Evolutionary conservation across 805 yeast genomes (phyloP), one percentile per base, ranked within the genome.

Genomic region (Kodamaea kaohsiungensis): DNA sequence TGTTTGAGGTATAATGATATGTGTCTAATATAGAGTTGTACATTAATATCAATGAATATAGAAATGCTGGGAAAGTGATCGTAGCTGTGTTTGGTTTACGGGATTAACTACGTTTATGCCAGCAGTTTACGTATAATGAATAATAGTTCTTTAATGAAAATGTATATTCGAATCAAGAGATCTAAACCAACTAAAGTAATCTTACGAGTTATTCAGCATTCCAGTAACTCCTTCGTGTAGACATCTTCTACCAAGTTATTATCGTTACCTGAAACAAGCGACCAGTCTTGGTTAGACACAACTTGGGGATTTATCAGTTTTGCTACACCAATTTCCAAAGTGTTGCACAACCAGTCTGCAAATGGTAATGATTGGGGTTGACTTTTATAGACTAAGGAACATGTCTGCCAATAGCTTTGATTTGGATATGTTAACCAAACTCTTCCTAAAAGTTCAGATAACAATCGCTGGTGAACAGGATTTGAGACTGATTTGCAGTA

Each of bases 171-270:
- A 22, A 4, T 4, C 3, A 4, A 4, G 25, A 22, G 6, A 22
- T 22, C 25, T 22, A 22, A 22, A 22, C 6, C 6, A 22, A 22
- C 25, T 22, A 6, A 22, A 22, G 25, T 22, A 22, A 22, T 22
- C 25, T 22, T 6, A 22, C 6, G 3, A 22, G 6, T 22, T 22
- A 3, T 22, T 22, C 6, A 3, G 25, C 6, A 3, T 22, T 22
- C 25, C 25, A 22, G 25, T 22, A 22, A 22, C 3, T 22, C 6
- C 25, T 22, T 3, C 9, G 47, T 19, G 39, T 39, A 52, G 8
- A 52, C 47, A 22, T 52, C 54, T 38, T 52, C 51, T 12, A 52
- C 54, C 9, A n/a, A 25, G 15, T 16, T n/a, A 6, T 16, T 39
- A 15, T 15, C n/a, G 15, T 17, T 46, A 15, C 18, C 13, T n/a